phyloP scores from a whole-genome alignment of 495 filamentous ascomycete genomes.

The Endocarpon pusillum region DNA sequence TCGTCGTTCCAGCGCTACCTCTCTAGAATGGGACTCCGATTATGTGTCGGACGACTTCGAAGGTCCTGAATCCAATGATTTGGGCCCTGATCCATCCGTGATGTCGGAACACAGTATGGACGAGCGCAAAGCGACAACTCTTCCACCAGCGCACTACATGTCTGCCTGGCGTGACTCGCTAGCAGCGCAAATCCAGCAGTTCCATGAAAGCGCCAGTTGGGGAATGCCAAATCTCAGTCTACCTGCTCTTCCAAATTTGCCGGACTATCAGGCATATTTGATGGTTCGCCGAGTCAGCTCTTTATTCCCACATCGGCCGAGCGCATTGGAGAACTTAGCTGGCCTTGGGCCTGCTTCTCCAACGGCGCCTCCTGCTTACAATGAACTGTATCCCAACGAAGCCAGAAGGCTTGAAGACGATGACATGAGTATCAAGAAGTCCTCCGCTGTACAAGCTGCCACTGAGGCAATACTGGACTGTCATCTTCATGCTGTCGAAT shows the following conservation, averaged over 20 bases:
- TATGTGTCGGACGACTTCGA: conserved; percentile 31
- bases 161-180: conserved; percentile 62
- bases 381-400: conserved; percentile 55
- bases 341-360: conserved; percentile 26
- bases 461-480: conserved; percentile 48
- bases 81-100: conserved; percentile 23
- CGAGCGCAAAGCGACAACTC: conserved; percentile 10
- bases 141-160: conserved; percentile 41
- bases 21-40: conserved; percentile 40
- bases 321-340: conserved; percentile 54
- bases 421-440: conserved; percentile 39
- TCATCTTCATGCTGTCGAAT: conserved; percentile 49
- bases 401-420: conserved; percentile 22
- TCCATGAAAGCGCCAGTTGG: conserved; percentile 54
- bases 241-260: conserved; percentile 42
- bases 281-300: conserved; percentile 60
- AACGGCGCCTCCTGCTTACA: conserved; percentile 53
- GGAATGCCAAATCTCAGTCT: conserved; percentile 49
- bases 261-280: conserved; percentile 55
- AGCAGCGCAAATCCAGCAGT: conserved; percentile 58
- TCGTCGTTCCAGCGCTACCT: conserved; percentile 47
- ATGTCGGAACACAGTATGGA: conserved; percentile 21
- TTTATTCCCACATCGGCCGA: conserved; percentile 43
- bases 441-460: conserved; percentile 40
- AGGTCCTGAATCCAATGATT: conserved; percentile 21